Base-by-base conservation (phyloP, 176 grass and related monocot species). In the Pontederia crassipes region DNA sequence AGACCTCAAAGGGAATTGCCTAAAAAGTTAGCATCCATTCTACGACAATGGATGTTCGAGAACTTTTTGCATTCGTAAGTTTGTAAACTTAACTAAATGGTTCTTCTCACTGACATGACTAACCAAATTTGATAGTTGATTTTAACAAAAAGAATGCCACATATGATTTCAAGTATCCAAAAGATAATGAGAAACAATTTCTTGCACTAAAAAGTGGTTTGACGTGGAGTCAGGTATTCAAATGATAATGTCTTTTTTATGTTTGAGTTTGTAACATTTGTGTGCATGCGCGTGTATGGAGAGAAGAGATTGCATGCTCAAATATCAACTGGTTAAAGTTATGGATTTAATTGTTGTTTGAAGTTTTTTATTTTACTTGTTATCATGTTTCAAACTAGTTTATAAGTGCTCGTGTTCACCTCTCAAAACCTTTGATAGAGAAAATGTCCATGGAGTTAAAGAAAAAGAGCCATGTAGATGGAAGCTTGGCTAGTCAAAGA, bases 191-290 rank as follows among this genome's bases (percentile, higher is more conserved):
- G 72, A 95, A 95, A 61, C 72, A 95, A 55, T 27, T 89, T 55
- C 86, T 89, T 12, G 90, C 90, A 10, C 66, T 74, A 63, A 84
- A 77, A 77, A 86, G 74, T 14, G 82, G 90, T 58, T 88, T 95
- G 50, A 79, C 59, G n/a, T 78, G 86, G 72, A 89, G 67, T 72
- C 80, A 95, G 86, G 90, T 89, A 67, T 48, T 18, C 10, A 1
- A n/a, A 17, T 13, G n/a, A 9, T 16, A 15, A 12, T 54, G 11
- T 16, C 11, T 54, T 16, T 15, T 54, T 54, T 54, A 8, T 4
- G 13, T 14, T 54, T 14, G 11, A 16, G n/a, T 54, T 16, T 54
- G 0, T 12, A 54, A 28, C 29, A 10, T 35, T 59, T 28, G 57
- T 32, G 5, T 60, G 32, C 32, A 40, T 3, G 2, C 2, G 32